phyloP scores from a whole-genome alignment of 148 eudicot species.

The Bassia scoparia region DNA sequence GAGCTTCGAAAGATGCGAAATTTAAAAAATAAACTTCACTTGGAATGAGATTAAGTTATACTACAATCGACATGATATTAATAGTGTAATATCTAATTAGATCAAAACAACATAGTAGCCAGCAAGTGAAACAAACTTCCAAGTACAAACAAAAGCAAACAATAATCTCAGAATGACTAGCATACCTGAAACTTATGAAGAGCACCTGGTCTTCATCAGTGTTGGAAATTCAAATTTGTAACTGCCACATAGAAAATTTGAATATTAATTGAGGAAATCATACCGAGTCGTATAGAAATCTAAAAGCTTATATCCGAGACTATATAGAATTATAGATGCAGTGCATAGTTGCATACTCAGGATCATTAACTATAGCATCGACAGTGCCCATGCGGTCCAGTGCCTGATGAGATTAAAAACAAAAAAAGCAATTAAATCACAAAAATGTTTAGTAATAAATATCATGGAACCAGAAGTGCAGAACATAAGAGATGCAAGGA shows the following conservation, averaged over 20 bases:
- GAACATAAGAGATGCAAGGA: neutral
- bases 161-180: neutral
- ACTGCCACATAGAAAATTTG: constrained; percentile 40
- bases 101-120: neutral
- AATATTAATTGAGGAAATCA: constrained; percentile 17
- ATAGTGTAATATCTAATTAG: neutral
- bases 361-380: constrained; percentile 88
- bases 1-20: neutral
- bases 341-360: constrained; percentile 89
- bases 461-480: neutral
- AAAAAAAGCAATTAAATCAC: neutral
- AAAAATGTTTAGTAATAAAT: neutral
- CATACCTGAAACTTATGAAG: constrained; percentile 99
- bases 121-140: neutral
- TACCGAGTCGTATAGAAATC: neutral
- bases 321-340: constrained; percentile 16
- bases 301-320: no score
- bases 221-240: constrained; percentile 99
- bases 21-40: neutral
- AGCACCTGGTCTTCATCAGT: constrained; percentile 97
- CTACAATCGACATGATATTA: neutral
- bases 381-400: constrained; percentile 85
- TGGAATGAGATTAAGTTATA: neutral
- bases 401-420: constrained; percentile 48
- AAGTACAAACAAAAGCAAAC: constrained; percentile 5